These are phyloP conservation scores for Gonapodya prolifera DNA, from an alignment of 192 early-diverging fungal species.

Conservation along the genomic window DNA sequence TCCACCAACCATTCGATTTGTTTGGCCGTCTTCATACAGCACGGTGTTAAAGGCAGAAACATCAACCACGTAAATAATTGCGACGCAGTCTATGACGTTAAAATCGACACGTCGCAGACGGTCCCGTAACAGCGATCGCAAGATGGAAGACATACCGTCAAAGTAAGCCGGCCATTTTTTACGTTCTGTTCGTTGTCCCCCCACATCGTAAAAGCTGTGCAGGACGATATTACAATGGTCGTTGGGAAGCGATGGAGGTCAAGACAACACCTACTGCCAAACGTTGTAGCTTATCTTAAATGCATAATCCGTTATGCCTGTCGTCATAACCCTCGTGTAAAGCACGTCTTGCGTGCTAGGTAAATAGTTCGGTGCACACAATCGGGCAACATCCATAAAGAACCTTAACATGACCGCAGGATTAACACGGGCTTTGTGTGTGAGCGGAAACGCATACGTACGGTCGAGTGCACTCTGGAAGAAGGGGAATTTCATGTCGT, in stretches of 20 bases:
- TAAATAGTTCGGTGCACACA: conserved; percentile 30
- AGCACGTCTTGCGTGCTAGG: conserved; percentile 61
- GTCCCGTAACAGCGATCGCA: no score
- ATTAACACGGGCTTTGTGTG: no score
- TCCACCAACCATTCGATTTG: conserved; percentile 33
- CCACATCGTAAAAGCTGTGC: conserved; percentile 59
- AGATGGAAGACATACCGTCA: no score
- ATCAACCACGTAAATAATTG: conserved; percentile 56
- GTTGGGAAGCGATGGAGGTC: no score
- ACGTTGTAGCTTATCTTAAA: conserved; percentile 31
- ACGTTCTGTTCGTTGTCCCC: conserved; percentile 48
- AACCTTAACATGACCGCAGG: conserved; percentile 24
- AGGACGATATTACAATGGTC: conserved; percentile 32
- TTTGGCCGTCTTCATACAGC: conserved; percentile 42
- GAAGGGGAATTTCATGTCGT: background rate
- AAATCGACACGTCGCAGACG: no score
- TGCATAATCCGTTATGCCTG: conserved; percentile 53
- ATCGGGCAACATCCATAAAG: conserved; percentile 31
- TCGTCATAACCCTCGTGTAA: conserved; percentile 50
- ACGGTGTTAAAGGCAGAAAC: conserved; percentile 50
- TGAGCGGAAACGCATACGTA: no score
- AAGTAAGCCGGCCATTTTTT: conserved; percentile 63
- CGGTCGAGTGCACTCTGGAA: background rate
- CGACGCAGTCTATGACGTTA: conserved; percentile 48
- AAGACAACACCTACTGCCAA: no score